These are phyloP conservation scores for Scleroderma bovista DNA, from an alignment of 768 basidiomycete species.

Conservation along the genomic window DNA sequence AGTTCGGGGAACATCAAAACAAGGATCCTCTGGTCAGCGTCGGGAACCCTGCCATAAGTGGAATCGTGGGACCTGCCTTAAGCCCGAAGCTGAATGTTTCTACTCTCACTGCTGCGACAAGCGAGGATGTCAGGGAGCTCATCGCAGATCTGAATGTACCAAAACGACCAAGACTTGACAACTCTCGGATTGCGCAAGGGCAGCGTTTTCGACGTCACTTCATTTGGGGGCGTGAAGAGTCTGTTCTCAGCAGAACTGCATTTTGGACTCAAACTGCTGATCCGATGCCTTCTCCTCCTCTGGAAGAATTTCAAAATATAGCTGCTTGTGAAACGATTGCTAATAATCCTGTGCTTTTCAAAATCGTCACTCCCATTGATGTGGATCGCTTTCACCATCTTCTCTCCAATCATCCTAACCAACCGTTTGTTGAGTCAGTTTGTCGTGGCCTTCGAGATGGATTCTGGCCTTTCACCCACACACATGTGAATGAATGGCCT, in stretches of 20 bases:
- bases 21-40: background rate
- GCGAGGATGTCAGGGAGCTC: background rate
- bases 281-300: constrained; percentile 1
- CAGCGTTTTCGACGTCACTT: background rate
- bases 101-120: background rate
- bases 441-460: constrained; percentile 27
- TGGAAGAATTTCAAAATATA: constrained; percentile 6
- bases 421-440: constrained; percentile 33
- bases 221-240: background rate
- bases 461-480: constrained; percentile 41
- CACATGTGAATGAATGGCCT: constrained; percentile 14
- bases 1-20: background rate
- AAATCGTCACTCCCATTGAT: constrained; percentile 33
- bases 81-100: background rate
- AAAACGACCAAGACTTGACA: background rate
- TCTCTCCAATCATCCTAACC: constrained; percentile 33
- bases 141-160: background rate
- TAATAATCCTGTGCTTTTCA: constrained; percentile 28
- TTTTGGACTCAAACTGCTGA: background rate
- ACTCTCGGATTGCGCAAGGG: fast-evolving
- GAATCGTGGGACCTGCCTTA: background rate
- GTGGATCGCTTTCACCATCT: constrained; percentile 25
- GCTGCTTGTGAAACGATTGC: constrained; percentile 17
- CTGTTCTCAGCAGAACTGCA: background rate
- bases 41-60: background rate